Evolutionary conservation across 108 stramenopile genomes (phyloP).

Genomic region (Conticribra guillardii): DNA sequence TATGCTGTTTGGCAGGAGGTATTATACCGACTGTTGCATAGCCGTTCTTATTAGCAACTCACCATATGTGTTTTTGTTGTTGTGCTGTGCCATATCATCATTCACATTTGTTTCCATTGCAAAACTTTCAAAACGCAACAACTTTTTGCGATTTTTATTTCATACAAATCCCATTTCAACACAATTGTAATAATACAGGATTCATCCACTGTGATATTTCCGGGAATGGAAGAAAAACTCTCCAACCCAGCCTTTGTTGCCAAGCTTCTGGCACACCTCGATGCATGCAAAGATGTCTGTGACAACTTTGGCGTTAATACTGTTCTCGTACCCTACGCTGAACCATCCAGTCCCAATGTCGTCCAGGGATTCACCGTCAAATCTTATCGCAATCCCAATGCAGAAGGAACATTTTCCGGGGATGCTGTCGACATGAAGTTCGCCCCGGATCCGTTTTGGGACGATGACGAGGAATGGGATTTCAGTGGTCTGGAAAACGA

Average conservation of each 20-base stretch:
- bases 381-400: constrained; percentile 66
- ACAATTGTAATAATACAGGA: constrained; percentile 35
- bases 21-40: too few relatives aligned
- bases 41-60: too few relatives aligned
- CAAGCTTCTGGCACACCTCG: constrained; percentile 77
- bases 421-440: constrained; percentile 59
- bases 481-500: constrained; percentile 66
- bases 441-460: constrained; percentile 88
- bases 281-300: constrained; percentile 87
- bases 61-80: too few relatives aligned
- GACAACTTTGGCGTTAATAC: constrained; percentile 82
- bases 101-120: too few relatives aligned
- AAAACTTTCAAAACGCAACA: too few relatives aligned
- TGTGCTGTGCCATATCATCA: too few relatives aligned
- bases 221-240: constrained; percentile 61
- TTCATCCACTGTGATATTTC: constrained; percentile 66
- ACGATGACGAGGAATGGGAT: constrained; percentile 84
- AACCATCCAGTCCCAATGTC: constrained; percentile 11
- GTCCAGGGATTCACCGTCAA: constrained; percentile 78
- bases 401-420: constrained; percentile 25
- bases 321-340: constrained; percentile 57
- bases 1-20: neutral
- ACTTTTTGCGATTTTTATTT: too few relatives aligned
- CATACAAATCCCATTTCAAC: neutral
- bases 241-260: constrained; percentile 58